phyloP scores from a whole-genome alignment of 331 rosid genomes.

The Phaseolus coccineus region DNA sequence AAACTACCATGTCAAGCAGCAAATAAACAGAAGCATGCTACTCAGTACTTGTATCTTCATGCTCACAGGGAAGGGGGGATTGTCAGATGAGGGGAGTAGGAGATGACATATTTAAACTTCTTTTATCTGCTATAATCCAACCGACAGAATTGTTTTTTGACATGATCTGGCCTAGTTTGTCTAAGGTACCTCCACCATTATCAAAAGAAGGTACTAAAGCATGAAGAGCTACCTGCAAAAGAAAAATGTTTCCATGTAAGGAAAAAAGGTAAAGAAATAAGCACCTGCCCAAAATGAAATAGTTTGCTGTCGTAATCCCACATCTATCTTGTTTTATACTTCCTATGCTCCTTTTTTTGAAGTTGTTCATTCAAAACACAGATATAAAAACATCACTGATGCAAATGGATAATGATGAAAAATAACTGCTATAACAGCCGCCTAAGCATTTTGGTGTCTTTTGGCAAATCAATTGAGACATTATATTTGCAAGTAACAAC shows the following conservation, averaged over 20 bases:
- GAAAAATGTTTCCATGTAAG: conserved; percentile 34
- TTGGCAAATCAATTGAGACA: conserved; percentile 12
- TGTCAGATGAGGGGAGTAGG: conserved; percentile 33
- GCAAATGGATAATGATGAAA: conserved; percentile 18
- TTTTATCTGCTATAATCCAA: conserved; percentile 45
- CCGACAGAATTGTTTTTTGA: conserved; percentile 43
- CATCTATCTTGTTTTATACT: conserved; percentile 8
- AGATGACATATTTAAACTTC: conserved; percentile 66
- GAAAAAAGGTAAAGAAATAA: conserved; percentile 32
- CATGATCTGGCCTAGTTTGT: conserved; percentile 50
- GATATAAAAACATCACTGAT: neutral
- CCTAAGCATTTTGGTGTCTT: neutral
- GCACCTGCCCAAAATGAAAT: neutral
- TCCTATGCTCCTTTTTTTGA: conserved; percentile 17
- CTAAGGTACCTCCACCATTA: conserved; percentile 52
- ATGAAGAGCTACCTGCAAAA: conserved; percentile 64
- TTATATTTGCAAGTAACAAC: neutral
- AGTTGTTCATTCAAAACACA: conserved; percentile 28
- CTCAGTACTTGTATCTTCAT: conserved; percentile 20
- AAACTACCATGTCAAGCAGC: conserved; percentile 13
- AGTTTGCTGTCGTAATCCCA: neutral
- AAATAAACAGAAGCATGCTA: conserved; percentile 31
- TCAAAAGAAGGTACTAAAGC: conserved; percentile 52
- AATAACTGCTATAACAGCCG: neutral
- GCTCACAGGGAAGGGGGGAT: conserved; percentile 18